These are phyloP conservation scores for Tricholoma saponaceum DNA, from an alignment of 768 basidiomycete species.

Conservation along the genomic window DNA sequence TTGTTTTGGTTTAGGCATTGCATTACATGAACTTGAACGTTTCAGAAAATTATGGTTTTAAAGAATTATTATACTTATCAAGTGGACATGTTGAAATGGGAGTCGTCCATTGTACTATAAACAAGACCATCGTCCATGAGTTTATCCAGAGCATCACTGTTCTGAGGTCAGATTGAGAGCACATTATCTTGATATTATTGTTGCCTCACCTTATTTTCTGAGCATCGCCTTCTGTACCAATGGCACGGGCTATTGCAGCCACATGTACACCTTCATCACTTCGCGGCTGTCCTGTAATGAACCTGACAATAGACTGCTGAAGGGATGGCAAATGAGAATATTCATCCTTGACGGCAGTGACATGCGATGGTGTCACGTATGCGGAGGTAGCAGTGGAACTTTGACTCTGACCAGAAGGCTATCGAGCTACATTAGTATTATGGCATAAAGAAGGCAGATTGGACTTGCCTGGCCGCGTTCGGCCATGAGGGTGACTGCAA, in stretches of 20 bases:
- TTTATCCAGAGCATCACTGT: constrained; percentile 66
- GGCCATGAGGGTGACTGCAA: constrained; percentile 61
- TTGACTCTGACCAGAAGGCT: constrained; percentile 32
- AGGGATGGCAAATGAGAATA: constrained; percentile 55
- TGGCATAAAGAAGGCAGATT: neutral
- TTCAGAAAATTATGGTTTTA: neutral
- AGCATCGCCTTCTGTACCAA: constrained; percentile 48
- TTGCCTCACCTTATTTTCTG: constrained; percentile 54
- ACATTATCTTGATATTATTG: neutral
- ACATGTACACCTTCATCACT: constrained; percentile 71
- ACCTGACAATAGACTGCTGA: constrained; percentile 63
- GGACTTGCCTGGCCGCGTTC: constrained; percentile 62
- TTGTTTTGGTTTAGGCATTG: too few relatives aligned
- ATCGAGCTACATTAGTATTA: neutral
- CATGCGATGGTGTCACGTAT: constrained; percentile 36
- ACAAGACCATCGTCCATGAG: constrained; percentile 80
- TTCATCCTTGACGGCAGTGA: constrained; percentile 31
- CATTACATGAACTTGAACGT: too few relatives aligned
- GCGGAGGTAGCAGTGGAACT: constrained; percentile 27
- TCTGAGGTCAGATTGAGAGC: constrained; percentile 1
- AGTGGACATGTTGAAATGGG: constrained; percentile 62
- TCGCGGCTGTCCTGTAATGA: constrained; percentile 47
- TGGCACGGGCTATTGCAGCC: constrained; percentile 60
- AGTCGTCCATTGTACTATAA: constrained; percentile 79
- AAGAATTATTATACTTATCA: constrained; percentile 12